These are phyloP conservation scores for Aspergillus jensenii DNA, from an alignment of 2,329 filamentous ascomycete species.

Conservation along the genomic window DNA sequence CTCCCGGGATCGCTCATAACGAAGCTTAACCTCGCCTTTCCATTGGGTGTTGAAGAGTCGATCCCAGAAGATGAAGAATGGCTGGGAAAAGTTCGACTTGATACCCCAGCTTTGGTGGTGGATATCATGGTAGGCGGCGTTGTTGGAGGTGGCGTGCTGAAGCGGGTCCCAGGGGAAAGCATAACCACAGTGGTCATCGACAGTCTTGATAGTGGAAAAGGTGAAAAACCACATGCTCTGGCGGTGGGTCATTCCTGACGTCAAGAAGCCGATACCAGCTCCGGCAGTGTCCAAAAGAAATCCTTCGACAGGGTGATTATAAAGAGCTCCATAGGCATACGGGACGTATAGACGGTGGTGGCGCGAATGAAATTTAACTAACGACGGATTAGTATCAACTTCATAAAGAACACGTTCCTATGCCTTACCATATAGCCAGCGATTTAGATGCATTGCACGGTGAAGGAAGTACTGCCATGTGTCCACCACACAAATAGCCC, in stretches of 20 bases:
- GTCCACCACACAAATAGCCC: slow-evolving; percentile 77
- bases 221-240: slow-evolving; percentile 90
- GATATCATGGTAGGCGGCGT: slow-evolving; percentile 94
- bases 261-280: slow-evolving; percentile 78
- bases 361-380: slow-evolving; percentile 85
- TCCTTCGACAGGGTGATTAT: slow-evolving; percentile 94
- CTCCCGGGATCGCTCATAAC: slow-evolving; percentile 58
- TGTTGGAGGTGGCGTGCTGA: slow-evolving; percentile 89
- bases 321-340: slow-evolving; percentile 93
- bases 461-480: slow-evolving; percentile 99
- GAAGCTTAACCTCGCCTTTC: slow-evolving; percentile 63
- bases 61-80: slow-evolving; percentile 92
- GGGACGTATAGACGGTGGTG: slow-evolving; percentile 97
- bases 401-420: too few relatives aligned
- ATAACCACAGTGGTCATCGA: slow-evolving; percentile 97
- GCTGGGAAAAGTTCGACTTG: slow-evolving; percentile 61
- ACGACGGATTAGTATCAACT: slow-evolving; percentile 3
- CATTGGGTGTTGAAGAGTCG: slow-evolving; percentile 77
- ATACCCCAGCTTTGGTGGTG: slow-evolving; percentile 99
- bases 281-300: slow-evolving; percentile 91
- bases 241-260: slow-evolving; percentile 77
- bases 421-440: slow-evolving; percentile 87
- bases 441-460: slow-evolving; percentile 95
- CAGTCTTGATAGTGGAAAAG: slow-evolving; percentile 88
- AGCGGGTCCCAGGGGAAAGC: slow-evolving; percentile 93